Evolutionary conservation across 345 rosid species (phyloP).

Genomic region (Citropsis articulata): DNA sequence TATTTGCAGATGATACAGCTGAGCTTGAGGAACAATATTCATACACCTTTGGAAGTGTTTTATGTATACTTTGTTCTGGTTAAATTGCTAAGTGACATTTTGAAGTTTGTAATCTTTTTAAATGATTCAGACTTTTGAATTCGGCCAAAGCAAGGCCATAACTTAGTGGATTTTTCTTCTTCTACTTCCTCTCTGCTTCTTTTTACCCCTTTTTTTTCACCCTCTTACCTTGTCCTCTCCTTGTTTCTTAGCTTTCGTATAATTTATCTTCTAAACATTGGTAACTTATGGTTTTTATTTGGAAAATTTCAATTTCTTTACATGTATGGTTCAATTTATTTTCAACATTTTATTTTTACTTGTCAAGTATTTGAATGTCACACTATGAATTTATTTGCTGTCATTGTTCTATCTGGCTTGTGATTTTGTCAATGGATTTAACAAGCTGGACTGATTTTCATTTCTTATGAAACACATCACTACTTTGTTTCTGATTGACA

Average conservation of each 20-base stretch:
- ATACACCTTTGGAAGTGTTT: slow-evolving; percentile 33
- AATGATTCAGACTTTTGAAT: slow-evolving; percentile 13
- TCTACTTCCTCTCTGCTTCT: slow-evolving; percentile 2
- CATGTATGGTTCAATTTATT: background rate
- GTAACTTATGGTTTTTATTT: background rate
- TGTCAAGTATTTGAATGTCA: background rate
- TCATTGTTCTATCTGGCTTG: background rate
- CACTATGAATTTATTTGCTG: background rate
- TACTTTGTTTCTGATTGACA: background rate
- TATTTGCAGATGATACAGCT: slow-evolving; percentile 61
- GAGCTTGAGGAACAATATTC: slow-evolving; percentile 46
- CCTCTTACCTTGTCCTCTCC: background rate
- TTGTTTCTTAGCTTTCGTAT: background rate
- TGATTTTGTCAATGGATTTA: background rate
- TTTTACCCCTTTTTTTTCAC: background rate
- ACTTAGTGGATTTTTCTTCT: slow-evolving; percentile 7
- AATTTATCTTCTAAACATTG: slow-evolving; percentile 5
- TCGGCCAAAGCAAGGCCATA: slow-evolving; percentile 6
- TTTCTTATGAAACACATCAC: background rate
- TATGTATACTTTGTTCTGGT: slow-evolving; percentile 17
- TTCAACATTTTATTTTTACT: background rate
- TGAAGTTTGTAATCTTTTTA: slow-evolving; percentile 23
- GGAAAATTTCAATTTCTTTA: slow-evolving; percentile 2
- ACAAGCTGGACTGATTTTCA: background rate
- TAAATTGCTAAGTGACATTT: slow-evolving; percentile 13